Evolutionary conservation across 2,329 filamentous ascomycete genomes (phyloP), one percentile per base, ranked within the genome.

Genomic region (Apiospora sp.): DNA sequence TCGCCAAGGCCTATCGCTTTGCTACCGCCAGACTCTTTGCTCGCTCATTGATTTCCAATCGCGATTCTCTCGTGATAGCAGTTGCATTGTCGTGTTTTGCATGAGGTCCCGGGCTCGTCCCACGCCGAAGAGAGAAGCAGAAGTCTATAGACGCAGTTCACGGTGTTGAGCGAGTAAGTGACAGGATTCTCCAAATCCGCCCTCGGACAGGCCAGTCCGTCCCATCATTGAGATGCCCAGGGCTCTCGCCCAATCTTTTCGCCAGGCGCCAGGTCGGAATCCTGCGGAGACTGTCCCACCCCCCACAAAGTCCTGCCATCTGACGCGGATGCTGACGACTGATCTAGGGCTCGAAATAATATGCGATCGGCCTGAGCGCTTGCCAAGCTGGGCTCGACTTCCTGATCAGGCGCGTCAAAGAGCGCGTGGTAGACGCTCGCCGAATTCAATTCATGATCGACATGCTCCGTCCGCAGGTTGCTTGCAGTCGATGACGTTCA

Each of bases 321-420:
- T 64, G 58, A 64, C 58, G 58, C 34, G 58, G 58, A 64, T 64
- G 58, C 58, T 64, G 58, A 64, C 58, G 58, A 64, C 37, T 41
- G 16, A 14, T 14, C 34, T 41, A 10, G 34, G 14, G 58, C 30
- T 14, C 58, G 58, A 22, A 41, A 64, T 7, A 14, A 2, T 12
- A 13, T 41, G 10, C 3, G 1, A 19, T 41, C 58, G 58, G 58
- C n/a, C 30, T 64, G 22, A 34, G 34, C 30, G 58, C 30, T 12
- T 64, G 34, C 12, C 12, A 19, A 6, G 37, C 58, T 41, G 22
- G 34, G n/a, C 30, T n/a, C 3, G 14, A 22, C 4, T 8, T n/a
- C 27, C 16, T n/a, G 7, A 37, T 7, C 30, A 8, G 54, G 19
- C 30, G 30, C 30, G 30, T 8, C 54, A 61, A 37, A 7, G 54